Evolutionary conservation across 257 asterid species (phyloP), one percentile per base, ranked within the genome.

Genomic region (Nemophila menziesii): DNA sequence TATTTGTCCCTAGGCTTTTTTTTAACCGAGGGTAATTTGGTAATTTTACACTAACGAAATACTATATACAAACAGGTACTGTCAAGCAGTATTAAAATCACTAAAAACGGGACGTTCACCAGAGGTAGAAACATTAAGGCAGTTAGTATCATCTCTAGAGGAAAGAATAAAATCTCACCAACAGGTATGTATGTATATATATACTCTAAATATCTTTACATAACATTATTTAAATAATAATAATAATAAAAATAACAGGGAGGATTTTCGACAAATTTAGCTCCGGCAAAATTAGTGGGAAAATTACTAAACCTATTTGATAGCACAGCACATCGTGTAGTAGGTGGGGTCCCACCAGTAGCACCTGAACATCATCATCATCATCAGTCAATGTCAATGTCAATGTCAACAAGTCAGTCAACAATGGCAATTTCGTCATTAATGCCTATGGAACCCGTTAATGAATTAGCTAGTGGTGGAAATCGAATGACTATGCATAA

Each of bases 371-470:
- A 20, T 23, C 84, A 78, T 50, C 64, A 66, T 42, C 49, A 53
- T 67, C 72, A 75, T 43, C 92, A 77, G 49, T 34, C 70, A 52
- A 20, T 34, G 46, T 78, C 70, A 34, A 76, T 82, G 17, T 70
- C 93, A 58, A 93, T 85, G 62, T 74, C 87, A 10, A 46, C 76
- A 57, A 90, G 98, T 61, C 96, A 90, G 57, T 85, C 98, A 18
- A 81, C 98, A 42, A 63, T 81, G 92, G 92, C 92, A 48, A 89
- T 89, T 84, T 84, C 96, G 9, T 84, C 96, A 23, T 70, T 90
- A 57, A 69, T 81, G 47, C 82, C 94, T 63, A 47, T 56, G 75
- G 97, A 77, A 65, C 86, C 75, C 45, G 64, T 55, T 27, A 75
- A 61, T 51, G 89, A 75, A 54, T 69, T 78, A 92, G 66, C 82